Base-by-base conservation (phyloP, 2,329 filamentous ascomycete genomes). In the Talaromyces sp. region DNA sequence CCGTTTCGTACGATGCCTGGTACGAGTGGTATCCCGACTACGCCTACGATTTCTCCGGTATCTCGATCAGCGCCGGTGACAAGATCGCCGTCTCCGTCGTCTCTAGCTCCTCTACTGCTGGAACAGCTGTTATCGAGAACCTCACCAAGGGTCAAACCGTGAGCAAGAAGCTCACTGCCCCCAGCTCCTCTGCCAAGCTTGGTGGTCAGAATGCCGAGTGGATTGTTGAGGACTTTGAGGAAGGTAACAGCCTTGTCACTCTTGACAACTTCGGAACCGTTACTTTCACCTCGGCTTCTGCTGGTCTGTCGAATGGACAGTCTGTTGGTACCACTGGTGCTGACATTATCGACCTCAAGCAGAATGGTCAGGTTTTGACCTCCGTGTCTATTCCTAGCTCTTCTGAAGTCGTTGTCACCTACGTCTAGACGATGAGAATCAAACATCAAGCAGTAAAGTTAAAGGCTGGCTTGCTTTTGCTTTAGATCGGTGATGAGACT, bases 21-120 rank as follows among this genome's bases (percentile, higher is more conserved):
- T 86, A 84, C 68, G 84, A 86, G 70, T 87, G 84, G 84, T 85
- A 81, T 66, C 84, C 84, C 1, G 81, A 84, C 68, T 81, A 81
- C 66, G 79, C 83, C 21, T 80, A 83, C 66, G 79, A 82, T 68
- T 86, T 85, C 72, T 69, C 66, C 55, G 75, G 77, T 63, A 75
- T 86, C 63, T 60, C 69, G 1, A 72, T 84, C 59, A 66, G 70
- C 18, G 78, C 78, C 1, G 82, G 82, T 18, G 76, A 84, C 61
- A 69, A 70, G 6, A 79, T 84, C 61, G 71, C 67, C 18, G 69
- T 78, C 66, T 78, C 68, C 62, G 78, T 73, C 65, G 72, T 60
- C 65, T 79, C 75, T 6, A 78, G 69, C 2, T 79, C 76, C n/a
- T 79, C 71, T 5, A 79, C 74, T 33, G 68, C 73, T 56, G 82